phyloP scores from a whole-genome alignment of 345 rosid genomes.

The Eucalyptus polybractea region DNA sequence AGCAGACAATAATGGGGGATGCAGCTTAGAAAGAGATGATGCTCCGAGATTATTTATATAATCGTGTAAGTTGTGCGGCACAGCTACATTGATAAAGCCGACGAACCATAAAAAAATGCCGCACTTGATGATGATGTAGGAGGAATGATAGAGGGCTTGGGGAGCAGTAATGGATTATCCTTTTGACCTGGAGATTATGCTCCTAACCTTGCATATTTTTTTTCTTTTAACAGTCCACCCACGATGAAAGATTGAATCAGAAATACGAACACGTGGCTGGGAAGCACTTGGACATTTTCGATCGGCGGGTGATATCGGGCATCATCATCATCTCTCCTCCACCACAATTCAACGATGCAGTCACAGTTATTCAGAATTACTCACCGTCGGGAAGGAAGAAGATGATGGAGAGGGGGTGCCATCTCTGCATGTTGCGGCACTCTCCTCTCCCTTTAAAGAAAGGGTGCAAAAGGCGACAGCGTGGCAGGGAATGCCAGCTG shows the following conservation, averaged over 20 bases:
- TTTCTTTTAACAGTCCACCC: background rate
- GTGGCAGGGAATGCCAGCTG: constrained; percentile 1
- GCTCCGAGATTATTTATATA: background rate
- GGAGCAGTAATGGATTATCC: background rate
- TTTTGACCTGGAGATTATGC: background rate
- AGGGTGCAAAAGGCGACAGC: background rate
- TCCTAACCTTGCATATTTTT: background rate
- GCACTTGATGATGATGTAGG: background rate
- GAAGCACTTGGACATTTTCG: background rate
- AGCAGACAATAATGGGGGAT: background rate
- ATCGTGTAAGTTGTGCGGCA: background rate
- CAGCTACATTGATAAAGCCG: background rate
- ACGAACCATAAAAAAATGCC: background rate
- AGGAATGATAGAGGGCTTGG: background rate
- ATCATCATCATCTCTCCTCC: background rate
- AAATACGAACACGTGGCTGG: background rate
- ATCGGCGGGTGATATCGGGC: background rate
- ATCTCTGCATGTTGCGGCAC: background rate
- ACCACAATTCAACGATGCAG: background rate
- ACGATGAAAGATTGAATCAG: background rate
- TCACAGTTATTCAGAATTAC: background rate
- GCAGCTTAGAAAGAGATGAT: background rate
- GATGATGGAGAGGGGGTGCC: background rate
- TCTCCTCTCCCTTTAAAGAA: background rate
- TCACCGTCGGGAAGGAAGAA: background rate